Percentiles rank a stretch among this genome's conserved stretches.
These are phyloP conservation scores for Naganishia onofrii DNA, from an alignment of 768 basidiomycete genomes.

Conservation along the genomic window DNA sequence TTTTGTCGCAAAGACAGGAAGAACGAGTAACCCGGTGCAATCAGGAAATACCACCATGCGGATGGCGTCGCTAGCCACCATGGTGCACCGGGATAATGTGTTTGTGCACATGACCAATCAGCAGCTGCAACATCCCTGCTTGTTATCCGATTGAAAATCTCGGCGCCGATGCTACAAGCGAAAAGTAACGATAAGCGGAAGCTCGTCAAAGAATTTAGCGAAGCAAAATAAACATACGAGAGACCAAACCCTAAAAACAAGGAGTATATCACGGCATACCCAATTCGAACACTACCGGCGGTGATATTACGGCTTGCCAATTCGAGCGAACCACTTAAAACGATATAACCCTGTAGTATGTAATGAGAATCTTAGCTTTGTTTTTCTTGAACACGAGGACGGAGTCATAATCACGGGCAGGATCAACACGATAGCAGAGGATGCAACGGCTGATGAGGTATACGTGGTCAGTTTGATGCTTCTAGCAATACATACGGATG, in stretches of 20 bases:
- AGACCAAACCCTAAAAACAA: conserved; percentile 64
- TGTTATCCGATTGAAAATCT: conserved; percentile 64
- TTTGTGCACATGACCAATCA: conserved; percentile 63
- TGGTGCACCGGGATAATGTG: conserved; percentile 61
- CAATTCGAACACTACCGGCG: conserved; percentile 76
- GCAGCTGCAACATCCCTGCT: conserved; percentile 55
- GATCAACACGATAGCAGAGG: conserved; percentile 43
- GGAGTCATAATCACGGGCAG: conserved; percentile 13
- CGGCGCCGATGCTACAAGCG: conserved; percentile 60
- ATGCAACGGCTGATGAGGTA: conserved; percentile 61
- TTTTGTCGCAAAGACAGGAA: conserved; percentile 52
- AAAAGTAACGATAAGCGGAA: background rate
- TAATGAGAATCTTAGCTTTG: background rate
- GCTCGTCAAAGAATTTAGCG: background rate
- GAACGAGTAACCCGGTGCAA: conserved; percentile 53
- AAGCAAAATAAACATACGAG: conserved; percentile 48
- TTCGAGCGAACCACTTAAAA: conserved; percentile 65
- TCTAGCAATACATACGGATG: background rate
- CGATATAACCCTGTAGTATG: conserved; percentile 48
- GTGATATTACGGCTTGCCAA: conserved; percentile 76
- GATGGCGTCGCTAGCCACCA: conserved; percentile 76
- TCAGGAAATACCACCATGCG: conserved; percentile 62
- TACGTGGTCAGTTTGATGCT: background rate
- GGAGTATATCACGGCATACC: conserved; percentile 73
- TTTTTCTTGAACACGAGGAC: background rate